phyloP scores from a whole-genome alignment of 2,329 filamentous ascomycete genomes.

The Pseudogymnoascus sp. region DNA sequence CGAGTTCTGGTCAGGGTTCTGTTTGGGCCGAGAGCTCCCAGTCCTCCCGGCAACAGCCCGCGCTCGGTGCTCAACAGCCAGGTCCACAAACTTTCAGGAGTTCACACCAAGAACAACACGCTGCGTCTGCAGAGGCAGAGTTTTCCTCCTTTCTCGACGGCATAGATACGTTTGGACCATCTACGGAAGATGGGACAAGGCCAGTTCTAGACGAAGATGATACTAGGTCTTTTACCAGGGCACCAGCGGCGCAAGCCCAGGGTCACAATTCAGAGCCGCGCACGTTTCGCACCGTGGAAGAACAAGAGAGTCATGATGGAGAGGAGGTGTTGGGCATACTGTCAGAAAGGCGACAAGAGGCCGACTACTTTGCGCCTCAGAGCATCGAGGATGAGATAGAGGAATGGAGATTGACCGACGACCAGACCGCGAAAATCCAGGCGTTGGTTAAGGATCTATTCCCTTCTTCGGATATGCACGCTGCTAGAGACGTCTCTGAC shows the following conservation, averaged over 20 bases:
- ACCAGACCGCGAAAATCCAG: slow-evolving; percentile 22
- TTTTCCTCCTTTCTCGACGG: slow-evolving; percentile 27
- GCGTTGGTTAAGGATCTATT: slow-evolving; percentile 23
- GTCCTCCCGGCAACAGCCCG: slow-evolving; percentile 12
- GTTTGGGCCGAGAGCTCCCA: slow-evolving; percentile 21
- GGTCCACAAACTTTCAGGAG: slow-evolving; percentile 14
- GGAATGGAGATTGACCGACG: slow-evolving; percentile 24
- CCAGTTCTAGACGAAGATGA: slow-evolving; percentile 2
- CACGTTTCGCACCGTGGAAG: slow-evolving; percentile 14
- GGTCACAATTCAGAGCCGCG: neutral
- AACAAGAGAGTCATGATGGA: slow-evolving; percentile 31
- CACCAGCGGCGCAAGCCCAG: neutral
- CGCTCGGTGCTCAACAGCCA: neutral
- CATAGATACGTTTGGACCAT: slow-evolving; percentile 22
- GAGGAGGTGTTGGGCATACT: slow-evolving; percentile 36
- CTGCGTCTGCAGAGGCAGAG: slow-evolving; percentile 21
- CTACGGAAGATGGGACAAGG: slow-evolving; percentile 11
- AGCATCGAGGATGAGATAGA: slow-evolving; percentile 23
- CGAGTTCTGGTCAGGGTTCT: slow-evolving; percentile 14
- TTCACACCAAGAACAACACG: slow-evolving; percentile 22
- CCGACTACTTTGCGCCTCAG: slow-evolving; percentile 19
- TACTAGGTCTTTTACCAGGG: neutral
- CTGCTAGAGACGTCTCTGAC: slow-evolving; percentile 14
- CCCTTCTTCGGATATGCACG: slow-evolving; percentile 18
- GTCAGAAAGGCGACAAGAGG: slow-evolving; percentile 22